These are phyloP conservation scores for Whalleya microplaca DNA, from an alignment of 2,329 filamentous ascomycete genomes.

Conservation along the genomic window DNA sequence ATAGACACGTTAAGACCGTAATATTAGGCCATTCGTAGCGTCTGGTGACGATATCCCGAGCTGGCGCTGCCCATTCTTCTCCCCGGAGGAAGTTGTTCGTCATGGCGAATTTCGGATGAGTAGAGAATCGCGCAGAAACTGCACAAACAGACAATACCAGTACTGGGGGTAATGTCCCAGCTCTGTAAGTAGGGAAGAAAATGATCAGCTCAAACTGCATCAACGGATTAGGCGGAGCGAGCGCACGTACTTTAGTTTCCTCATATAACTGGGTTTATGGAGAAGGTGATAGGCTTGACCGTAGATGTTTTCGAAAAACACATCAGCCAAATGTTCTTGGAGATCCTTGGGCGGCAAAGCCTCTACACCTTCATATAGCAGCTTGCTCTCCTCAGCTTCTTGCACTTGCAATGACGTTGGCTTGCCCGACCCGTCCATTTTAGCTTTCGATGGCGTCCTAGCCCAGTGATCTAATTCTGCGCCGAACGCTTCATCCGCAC, in stretches of 20 bases:
- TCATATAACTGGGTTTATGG: constrained; percentile 97
- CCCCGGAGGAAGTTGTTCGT: constrained; percentile 84
- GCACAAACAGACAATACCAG: constrained; percentile 93
- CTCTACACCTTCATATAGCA: constrained; percentile 81
- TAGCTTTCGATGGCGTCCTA: constrained; percentile 57
- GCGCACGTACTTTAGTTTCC: constrained; percentile 68
- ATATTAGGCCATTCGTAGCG: constrained; percentile 96
- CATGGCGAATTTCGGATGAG: constrained; percentile 77
- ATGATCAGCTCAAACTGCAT: constrained; percentile 34
- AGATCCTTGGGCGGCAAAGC: constrained; percentile 83
- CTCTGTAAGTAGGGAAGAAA: constrained; percentile 47
- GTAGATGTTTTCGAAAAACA: constrained; percentile 95
- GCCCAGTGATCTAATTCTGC: constrained; percentile 83
- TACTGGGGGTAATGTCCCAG: constrained; percentile 83
- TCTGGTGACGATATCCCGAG: constrained; percentile 83
- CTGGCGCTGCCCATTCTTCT: constrained; percentile 86
- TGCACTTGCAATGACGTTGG: constrained; percentile 60
- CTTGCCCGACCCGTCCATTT: constrained; percentile 50
- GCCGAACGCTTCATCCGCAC: constrained; percentile 85
- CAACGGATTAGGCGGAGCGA: constrained; percentile 8
- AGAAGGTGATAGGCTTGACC: constrained; percentile 93
- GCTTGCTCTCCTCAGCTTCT: constrained; percentile 73
- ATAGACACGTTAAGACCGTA: constrained; percentile 87
- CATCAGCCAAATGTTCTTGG: constrained; percentile 89
- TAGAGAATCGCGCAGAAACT: constrained; percentile 92